Conservation (phyloP, 768 basidiomycete genomes). For the Paxillus ammoniavirescens region DNA sequence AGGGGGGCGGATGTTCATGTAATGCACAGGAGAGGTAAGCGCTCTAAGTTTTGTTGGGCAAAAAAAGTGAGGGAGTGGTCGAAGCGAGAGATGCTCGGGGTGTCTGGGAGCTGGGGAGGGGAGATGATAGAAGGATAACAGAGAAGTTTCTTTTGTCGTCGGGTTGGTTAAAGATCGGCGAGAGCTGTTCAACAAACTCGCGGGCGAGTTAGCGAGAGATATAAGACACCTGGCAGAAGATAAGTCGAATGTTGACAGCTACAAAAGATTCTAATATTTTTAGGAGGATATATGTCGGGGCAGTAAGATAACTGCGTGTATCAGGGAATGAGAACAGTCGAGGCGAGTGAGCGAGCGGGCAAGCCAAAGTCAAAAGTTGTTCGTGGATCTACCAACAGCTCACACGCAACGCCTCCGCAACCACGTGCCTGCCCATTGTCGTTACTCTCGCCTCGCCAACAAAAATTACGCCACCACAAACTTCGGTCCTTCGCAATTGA, state of each 20-base stretch:
- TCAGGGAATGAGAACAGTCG: background rate
- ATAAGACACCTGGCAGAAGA: slow-evolving; percentile 7
- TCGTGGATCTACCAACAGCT: slow-evolving; percentile 10
- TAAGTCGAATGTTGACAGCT: background rate
- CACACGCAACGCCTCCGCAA: slow-evolving; percentile 23
- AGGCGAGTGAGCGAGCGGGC: background rate
- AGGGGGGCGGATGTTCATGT: slow-evolving; percentile 49
- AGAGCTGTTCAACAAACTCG: slow-evolving; percentile 1
- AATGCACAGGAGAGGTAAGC: too few relatives aligned
- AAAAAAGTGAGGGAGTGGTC: slow-evolving; percentile 8
- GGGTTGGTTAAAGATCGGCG: slow-evolving; percentile 3
- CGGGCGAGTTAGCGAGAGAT: slow-evolving; percentile 4
- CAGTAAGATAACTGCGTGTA: background rate
- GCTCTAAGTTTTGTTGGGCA: background rate
- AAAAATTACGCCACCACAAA: too few relatives aligned
- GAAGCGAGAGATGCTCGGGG: slow-evolving; percentile 14
- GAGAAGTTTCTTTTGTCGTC: background rate
- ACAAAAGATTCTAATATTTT: background rate
- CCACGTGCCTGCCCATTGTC: slow-evolving; percentile 28
- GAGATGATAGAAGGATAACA: background rate
- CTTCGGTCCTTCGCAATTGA: too few relatives aligned
- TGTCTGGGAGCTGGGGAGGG: background rate
- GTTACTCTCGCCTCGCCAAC: background rate
- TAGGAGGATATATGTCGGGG: background rate
- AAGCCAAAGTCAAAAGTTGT: slow-evolving; percentile 6